A percentile compares a stretch with the other conserved stretches of the same genome.
Conservation (phyloP, 441 rosid species). For the Gossypium gossypioides region DNA sequence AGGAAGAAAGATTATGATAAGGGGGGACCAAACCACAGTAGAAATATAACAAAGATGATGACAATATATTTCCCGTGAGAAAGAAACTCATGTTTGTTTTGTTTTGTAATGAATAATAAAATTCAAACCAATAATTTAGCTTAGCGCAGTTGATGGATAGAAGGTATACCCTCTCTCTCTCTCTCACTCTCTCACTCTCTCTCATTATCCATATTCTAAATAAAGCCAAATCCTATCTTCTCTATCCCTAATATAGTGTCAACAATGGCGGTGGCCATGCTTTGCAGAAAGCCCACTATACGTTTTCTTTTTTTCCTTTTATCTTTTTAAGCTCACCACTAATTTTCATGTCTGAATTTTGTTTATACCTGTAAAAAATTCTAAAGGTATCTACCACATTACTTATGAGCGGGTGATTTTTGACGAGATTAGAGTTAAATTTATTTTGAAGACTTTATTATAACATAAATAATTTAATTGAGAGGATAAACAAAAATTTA, state of each 20-base stretch:
- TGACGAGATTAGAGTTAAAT: too few species aligned
- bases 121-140: background rate
- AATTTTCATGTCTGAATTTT: background rate
- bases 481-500: too few species aligned
- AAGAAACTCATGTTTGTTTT: background rate
- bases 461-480: too few species aligned
- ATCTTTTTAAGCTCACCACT: background rate
- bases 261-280: conserved; percentile 10
- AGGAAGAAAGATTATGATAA: background rate
- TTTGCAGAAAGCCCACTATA: background rate
- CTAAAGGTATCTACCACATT: too few species aligned
- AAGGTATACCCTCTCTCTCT: background rate
- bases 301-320: too few species aligned
- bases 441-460: too few species aligned
- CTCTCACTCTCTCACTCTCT: too few species aligned
- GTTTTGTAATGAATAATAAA: too few species aligned
- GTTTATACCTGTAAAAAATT: too few species aligned
- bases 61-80: background rate
- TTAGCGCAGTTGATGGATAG: background rate
- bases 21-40: conserved; percentile 1
- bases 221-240: background rate
- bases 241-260: background rate
- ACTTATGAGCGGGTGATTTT: too few species aligned
- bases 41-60: background rate
- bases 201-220: background rate